Evolutionary conservation across 192 early-diverging fungal genomes (phyloP).

Genomic region (Rhizoclosmatium globosum): DNA sequence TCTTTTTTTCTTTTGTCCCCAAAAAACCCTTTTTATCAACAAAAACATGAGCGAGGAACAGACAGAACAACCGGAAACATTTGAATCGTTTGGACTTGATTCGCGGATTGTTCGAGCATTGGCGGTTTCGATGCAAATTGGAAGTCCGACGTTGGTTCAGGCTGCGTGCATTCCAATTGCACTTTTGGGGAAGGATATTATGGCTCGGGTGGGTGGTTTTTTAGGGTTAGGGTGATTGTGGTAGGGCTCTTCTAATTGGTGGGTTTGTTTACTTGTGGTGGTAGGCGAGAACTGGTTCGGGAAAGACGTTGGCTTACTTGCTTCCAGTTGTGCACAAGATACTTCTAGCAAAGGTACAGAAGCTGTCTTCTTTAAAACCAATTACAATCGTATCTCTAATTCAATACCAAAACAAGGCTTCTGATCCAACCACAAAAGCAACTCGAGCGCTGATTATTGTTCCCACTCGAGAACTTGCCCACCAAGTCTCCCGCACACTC

Average conservation of each 20-base stretch:
- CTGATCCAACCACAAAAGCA: constrained; percentile 49
- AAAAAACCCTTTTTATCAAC: not conserved
- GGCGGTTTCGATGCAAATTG: constrained; percentile 77
- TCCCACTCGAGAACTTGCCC: constrained; percentile 94
- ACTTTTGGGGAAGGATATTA: constrained; percentile 90
- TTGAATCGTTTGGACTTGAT: constrained; percentile 78
- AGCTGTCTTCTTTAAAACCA: not conserved
- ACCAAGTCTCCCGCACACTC: constrained; percentile 84
- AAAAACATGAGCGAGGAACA: too few relatives aligned
- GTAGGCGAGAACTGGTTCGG: constrained; percentile 88
- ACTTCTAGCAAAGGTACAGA: constrained; percentile 66
- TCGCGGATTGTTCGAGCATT: constrained; percentile 87
- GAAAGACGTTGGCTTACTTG: constrained; percentile 96
- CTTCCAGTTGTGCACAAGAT: constrained; percentile 94
- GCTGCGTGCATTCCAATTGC: constrained; percentile 88
- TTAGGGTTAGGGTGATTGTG: not conserved
- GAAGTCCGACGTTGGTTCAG: constrained; percentile 90
- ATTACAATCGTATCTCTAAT: not conserved
- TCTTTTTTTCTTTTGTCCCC: not conserved
- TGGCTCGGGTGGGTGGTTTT: constrained; percentile 63
- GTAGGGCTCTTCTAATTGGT: not conserved
- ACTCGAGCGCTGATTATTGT: constrained; percentile 83
- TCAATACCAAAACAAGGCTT: not conserved
- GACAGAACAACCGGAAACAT: constrained; percentile 18
- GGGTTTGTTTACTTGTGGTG: not conserved